Percentiles rank a stretch among this genome's conserved stretches.
Conservation (phyloP, 208 protist genomes). For the Herpetomonas samuelpessoai region DNA sequence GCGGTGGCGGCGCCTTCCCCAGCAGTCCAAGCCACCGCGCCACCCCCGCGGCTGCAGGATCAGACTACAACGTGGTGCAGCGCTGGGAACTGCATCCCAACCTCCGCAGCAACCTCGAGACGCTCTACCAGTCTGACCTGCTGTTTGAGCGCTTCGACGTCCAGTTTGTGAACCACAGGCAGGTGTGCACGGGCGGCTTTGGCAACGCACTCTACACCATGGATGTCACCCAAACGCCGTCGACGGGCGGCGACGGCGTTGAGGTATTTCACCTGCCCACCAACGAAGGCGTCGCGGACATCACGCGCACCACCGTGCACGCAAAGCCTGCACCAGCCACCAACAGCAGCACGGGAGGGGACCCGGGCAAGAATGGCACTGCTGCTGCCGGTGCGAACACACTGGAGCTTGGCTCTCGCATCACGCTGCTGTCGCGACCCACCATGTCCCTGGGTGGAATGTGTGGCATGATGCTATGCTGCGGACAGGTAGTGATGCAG, state of each 20-base stretch:
- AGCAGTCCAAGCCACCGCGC: slow-evolving; percentile 11
- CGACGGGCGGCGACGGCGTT: slow-evolving; percentile 21
- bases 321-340: not conserved
- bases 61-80: slow-evolving; percentile 26
- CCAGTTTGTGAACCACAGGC: slow-evolving; percentile 55
- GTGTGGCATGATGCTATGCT: slow-evolving; percentile 63
- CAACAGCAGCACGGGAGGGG: too few relatives aligned
- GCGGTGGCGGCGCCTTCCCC: slow-evolving; percentile 19
- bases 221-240: slow-evolving; percentile 31
- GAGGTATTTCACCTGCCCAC: slow-evolving; percentile 50
- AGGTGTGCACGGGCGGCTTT: slow-evolving; percentile 78
- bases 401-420: slow-evolving; percentile 43
- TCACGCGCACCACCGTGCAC: slow-evolving; percentile 20
- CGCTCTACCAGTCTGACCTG: slow-evolving; percentile 60
- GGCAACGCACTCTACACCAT: slow-evolving; percentile 64
- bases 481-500: slow-evolving; percentile 67
- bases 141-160: slow-evolving; percentile 72
- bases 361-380: not conserved
- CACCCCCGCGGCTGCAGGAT: not conserved
- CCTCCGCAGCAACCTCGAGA: slow-evolving; percentile 56
- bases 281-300: slow-evolving; percentile 29
- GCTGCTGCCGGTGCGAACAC: slow-evolving; percentile 1
- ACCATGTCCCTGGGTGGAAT: slow-evolving; percentile 49
- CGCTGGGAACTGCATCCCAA: slow-evolving; percentile 79
- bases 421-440: slow-evolving; percentile 48